phyloP scores from a whole-genome alignment of 768 basidiomycete genomes.

The Suillus fuscotomentosus region DNA sequence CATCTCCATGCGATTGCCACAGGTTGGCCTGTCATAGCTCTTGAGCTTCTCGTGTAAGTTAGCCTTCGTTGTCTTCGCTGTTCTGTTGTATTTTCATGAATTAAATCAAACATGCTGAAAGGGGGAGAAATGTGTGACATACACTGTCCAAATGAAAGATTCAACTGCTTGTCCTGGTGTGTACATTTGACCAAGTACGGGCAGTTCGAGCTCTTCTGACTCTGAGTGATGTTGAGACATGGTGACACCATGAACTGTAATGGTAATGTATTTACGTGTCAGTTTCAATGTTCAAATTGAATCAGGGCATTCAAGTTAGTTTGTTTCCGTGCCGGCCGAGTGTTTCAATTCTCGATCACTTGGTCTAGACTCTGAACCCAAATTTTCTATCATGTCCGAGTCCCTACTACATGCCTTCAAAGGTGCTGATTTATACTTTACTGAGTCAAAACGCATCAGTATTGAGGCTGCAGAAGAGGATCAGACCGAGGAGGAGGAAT shows the following conservation, averaged over 20 bases:
- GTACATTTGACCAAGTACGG: background rate
- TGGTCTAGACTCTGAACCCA: background rate
- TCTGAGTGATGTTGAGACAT: background rate
- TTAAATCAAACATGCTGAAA: background rate
- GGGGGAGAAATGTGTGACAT: background rate
- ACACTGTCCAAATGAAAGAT: background rate
- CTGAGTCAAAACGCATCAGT: background rate
- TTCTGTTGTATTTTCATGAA: background rate
- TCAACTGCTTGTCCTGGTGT: background rate
- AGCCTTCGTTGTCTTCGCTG: background rate
- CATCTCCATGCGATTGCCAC: slow-evolving; percentile 8
- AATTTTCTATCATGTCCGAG: background rate
- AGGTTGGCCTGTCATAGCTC: slow-evolving; percentile 7
- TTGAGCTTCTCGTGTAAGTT: slow-evolving; percentile 1
- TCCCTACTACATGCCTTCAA: background rate
- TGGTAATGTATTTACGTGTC: background rate
- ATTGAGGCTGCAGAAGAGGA: slow-evolving; percentile 2
- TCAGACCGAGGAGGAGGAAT: slow-evolving; percentile 4
- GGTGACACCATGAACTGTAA: background rate
- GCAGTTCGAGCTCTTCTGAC: background rate
- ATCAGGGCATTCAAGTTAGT: background rate
- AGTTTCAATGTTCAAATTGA: background rate
- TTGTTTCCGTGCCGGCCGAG: background rate
- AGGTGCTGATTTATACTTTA: background rate
- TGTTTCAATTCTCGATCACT: background rate